phyloP scores from a whole-genome alignment of 176 grass and related monocot species.

The Rhynchospora tenuis region DNA sequence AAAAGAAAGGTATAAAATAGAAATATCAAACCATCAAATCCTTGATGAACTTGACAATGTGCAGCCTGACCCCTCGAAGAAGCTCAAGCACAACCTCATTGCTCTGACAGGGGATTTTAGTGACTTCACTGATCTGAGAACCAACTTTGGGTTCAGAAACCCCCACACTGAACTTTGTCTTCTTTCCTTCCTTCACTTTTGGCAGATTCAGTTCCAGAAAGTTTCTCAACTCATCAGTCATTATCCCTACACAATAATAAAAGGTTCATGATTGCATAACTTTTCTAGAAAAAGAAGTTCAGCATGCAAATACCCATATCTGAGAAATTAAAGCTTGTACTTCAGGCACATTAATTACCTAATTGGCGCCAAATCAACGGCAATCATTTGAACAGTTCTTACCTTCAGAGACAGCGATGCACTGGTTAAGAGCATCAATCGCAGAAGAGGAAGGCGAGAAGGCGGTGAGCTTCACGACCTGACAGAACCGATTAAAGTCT shows the following conservation, averaged over 20 bases:
- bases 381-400: not conserved
- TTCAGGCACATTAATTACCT: not conserved
- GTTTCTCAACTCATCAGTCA: slow-evolving; percentile 85
- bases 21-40: slow-evolving; percentile 55
- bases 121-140: slow-evolving; percentile 73
- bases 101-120: slow-evolving; percentile 66
- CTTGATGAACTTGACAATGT: slow-evolving; percentile 69
- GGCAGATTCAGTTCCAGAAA: slow-evolving; percentile 80
- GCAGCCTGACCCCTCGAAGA: slow-evolving; percentile 61
- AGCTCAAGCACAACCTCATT: slow-evolving; percentile 82
- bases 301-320: not conserved
- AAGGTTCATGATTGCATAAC: too few relatives aligned
- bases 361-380: not conserved
- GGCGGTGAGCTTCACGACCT: slow-evolving; percentile 77
- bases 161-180: slow-evolving; percentile 75
- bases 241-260: slow-evolving; percentile 38
- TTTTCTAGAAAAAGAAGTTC: not conserved
- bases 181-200: slow-evolving; percentile 77
- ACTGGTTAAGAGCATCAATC: slow-evolving; percentile 74
- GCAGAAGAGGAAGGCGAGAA: slow-evolving; percentile 83
- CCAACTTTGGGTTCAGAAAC: slow-evolving; percentile 84
- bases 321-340: too few relatives aligned
- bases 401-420: slow-evolving; percentile 90
- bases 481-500: slow-evolving; percentile 74
- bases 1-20: not conserved